Conservation (phyloP, 768 basidiomycete genomes). For the Baorangia bicolor region DNA sequence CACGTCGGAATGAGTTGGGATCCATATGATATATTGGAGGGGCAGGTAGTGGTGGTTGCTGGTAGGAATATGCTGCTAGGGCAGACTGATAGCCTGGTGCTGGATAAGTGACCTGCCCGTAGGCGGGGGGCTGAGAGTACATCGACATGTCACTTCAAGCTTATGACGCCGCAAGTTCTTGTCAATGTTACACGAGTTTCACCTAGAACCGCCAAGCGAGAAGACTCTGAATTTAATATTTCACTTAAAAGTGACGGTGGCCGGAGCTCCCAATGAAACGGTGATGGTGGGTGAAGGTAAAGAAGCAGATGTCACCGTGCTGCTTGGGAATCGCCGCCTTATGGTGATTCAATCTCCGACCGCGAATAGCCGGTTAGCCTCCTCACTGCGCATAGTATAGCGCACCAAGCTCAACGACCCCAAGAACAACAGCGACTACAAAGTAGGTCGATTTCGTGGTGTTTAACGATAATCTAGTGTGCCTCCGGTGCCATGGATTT, state of each 20-base stretch:
- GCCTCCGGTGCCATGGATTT: not conserved
- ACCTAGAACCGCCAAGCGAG: slow-evolving; percentile 32
- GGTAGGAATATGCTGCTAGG: slow-evolving; percentile 46
- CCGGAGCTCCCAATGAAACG: slow-evolving; percentile 37
- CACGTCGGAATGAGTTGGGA: slow-evolving; percentile 73
- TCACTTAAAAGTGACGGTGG: slow-evolving; percentile 50
- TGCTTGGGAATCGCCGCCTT: slow-evolving; percentile 28
- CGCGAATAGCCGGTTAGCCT: slow-evolving; percentile 26
- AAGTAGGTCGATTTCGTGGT: slow-evolving; percentile 24
- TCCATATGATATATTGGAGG: slow-evolving; percentile 53
- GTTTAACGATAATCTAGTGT: not conserved
- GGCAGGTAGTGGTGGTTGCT: slow-evolving; percentile 42
- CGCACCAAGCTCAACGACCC: slow-evolving; percentile 19
- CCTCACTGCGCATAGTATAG: slow-evolving; percentile 3
- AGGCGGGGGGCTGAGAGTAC: slow-evolving; percentile 60
- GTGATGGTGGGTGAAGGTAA: slow-evolving; percentile 49
- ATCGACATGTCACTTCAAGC: slow-evolving; percentile 53
- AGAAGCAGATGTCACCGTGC: slow-evolving; percentile 29
- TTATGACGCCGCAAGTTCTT: slow-evolving; percentile 35
- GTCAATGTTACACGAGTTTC: slow-evolving; percentile 34
- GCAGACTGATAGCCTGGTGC: slow-evolving; percentile 46
- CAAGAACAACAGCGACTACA: slow-evolving; percentile 27
- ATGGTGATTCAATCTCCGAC: slow-evolving; percentile 37
- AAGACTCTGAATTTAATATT: slow-evolving; percentile 42
- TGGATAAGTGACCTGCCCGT: slow-evolving; percentile 56